Percentiles rank a stretch among this genome's conserved stretches.
phyloP scores from a whole-genome alignment of 1,284 basidiomycete species.

The Trichosporon faecale region DNA sequence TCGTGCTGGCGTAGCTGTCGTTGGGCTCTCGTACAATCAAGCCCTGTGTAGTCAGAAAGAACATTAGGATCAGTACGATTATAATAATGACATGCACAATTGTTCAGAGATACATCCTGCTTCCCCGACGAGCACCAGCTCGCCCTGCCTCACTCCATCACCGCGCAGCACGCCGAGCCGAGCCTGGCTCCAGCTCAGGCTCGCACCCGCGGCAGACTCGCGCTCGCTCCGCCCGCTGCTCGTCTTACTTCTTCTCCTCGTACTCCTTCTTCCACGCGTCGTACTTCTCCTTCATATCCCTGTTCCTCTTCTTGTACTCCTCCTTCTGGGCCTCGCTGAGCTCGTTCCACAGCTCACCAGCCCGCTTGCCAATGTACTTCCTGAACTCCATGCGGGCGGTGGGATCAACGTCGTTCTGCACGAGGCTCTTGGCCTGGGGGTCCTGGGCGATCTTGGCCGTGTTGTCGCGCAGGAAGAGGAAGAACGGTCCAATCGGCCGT shows the following conservation, averaged over 20 bases:
- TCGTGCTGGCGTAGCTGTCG: background rate
- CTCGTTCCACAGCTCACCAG: constrained; percentile 34
- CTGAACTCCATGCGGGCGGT: constrained; percentile 2
- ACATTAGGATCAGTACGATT: background rate
- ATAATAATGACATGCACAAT: background rate
- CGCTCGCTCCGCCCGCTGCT: background rate
- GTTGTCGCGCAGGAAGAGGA: constrained; percentile 25
- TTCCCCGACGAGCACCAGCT: constrained; percentile 16
- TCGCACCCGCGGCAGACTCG: background rate
- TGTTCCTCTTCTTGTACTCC: constrained; percentile 20
- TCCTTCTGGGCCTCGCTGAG: constrained; percentile 31
- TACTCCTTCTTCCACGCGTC: constrained; percentile 26
- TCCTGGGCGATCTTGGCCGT: constrained; percentile 14
- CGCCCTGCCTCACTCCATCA: constrained; percentile 19
- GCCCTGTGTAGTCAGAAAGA: too few species aligned
- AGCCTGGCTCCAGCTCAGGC: too few species aligned
- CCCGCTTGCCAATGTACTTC: constrained; percentile 22
- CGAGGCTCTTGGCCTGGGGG: constrained; percentile 10
- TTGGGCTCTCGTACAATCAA: too few species aligned
- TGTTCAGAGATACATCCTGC: constrained; percentile 14
- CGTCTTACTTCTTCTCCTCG: constrained; percentile 17
- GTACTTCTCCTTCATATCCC: constrained; percentile 34
- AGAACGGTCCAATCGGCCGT: constrained; percentile 34
- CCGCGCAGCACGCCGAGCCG: constrained; percentile 25
- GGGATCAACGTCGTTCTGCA: background rate